These are phyloP conservation scores for Cenchrus americanus DNA, from an alignment of 176 grass and related monocot species.

Conservation along the genomic window DNA sequence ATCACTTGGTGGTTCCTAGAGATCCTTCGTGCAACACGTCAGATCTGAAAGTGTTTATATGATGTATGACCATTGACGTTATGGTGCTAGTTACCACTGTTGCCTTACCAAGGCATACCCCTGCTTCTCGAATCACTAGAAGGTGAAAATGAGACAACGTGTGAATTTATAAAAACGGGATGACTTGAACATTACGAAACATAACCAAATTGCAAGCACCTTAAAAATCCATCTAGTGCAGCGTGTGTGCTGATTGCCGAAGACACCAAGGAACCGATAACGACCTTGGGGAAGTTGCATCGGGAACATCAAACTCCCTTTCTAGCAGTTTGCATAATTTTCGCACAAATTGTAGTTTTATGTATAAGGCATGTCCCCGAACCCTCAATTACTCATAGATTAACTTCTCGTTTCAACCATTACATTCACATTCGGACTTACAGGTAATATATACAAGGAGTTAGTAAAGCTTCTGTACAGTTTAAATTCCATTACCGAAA, in stretches of 20 bases:
- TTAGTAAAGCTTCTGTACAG: slow-evolving; percentile 30
- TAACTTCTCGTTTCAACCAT: background rate
- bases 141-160: background rate
- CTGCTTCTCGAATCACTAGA: too few relatives aligned
- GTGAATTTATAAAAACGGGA: background rate
- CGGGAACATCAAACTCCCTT: too few relatives aligned
- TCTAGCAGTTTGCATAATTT: too few relatives aligned
- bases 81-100: background rate
- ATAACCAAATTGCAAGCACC: too few relatives aligned
- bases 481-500: slow-evolving; percentile 16
- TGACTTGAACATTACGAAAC: too few relatives aligned
- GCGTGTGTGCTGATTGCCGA: too few relatives aligned
- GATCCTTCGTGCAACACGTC: background rate
- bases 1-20: background rate
- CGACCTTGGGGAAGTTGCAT: too few relatives aligned
- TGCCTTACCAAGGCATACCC: background rate
- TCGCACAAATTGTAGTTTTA: background rate
- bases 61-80: background rate
- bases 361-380: background rate
- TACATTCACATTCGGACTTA: background rate
- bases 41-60: background rate
- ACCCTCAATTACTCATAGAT: background rate
- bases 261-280: too few relatives aligned
- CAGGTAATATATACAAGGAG: slow-evolving; percentile 15
- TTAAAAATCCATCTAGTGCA: too few relatives aligned